Evolutionary conservation across 2,329 filamentous ascomycete genomes (phyloP).

Genomic region (Dendryphion nanum): DNA sequence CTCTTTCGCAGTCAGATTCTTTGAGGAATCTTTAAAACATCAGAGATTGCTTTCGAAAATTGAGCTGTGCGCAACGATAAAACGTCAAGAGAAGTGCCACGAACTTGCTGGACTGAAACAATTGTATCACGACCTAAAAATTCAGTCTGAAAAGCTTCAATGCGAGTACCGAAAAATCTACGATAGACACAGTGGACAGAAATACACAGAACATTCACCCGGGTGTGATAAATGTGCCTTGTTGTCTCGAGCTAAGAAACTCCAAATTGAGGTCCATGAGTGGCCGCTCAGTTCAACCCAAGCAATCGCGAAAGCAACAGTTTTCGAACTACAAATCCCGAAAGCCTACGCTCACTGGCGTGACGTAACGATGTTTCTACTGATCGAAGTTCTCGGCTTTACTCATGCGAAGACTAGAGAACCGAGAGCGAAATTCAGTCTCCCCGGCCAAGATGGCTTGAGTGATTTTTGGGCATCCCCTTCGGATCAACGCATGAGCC

Average conservation of each 20-base stretch:
- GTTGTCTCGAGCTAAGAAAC: constrained; percentile 23
- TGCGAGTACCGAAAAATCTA: constrained; percentile 12
- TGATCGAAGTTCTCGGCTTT: constrained; percentile 40
- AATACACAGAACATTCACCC: constrained; percentile 5
- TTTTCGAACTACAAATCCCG: constrained; percentile 55
- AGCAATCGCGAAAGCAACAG: constrained; percentile 40
- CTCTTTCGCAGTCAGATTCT: constrained; percentile 52
- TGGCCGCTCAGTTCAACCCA: constrained; percentile 52
- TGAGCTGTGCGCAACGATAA: constrained; percentile 33
- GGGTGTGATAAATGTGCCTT: constrained; percentile 33
- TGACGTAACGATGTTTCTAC: constrained; percentile 46
- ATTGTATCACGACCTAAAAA: constrained; percentile 15
- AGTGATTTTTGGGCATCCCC: background rate
- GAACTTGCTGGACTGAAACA: constrained; percentile 16
- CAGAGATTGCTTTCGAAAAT: constrained; percentile 41
- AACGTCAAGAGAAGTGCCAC: constrained; percentile 16
- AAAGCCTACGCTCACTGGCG: constrained; percentile 48
- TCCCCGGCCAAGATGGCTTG: constrained; percentile 4
- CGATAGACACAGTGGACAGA: constrained; percentile 7
- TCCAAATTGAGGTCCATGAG: constrained; percentile 54
- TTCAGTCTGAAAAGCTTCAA: constrained; percentile 1
- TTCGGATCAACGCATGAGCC: constrained; percentile 20
- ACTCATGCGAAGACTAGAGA: constrained; percentile 3
- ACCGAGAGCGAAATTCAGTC: constrained; percentile 8
- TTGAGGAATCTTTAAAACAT: constrained; percentile 44